Evolutionary conservation across 1,284 basidiomycete species (phyloP), one percentile per base, ranked within the genome.

Genomic region (Heliocybe sulcata): DNA sequence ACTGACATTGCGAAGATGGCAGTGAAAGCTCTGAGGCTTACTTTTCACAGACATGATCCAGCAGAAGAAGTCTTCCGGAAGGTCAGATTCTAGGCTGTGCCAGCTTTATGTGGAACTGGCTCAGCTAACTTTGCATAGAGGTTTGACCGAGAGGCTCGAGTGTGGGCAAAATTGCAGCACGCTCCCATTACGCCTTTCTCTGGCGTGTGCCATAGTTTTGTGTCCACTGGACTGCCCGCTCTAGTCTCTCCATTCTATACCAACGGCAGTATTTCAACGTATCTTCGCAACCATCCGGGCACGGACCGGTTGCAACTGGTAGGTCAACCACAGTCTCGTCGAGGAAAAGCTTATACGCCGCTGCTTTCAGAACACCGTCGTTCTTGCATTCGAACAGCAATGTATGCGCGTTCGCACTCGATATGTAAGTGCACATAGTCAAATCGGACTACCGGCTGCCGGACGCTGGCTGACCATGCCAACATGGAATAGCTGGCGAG

Each of bases 171-270:
- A 12, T 56, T 64, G 19, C 31, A 61, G 10, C 63, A 65, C 51
- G 60, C 57, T 12, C 45, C 59, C 48, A 55, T 65, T 22, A 57
- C 57, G 9, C 63, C 63, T 35, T 63, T 65, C 45, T 55, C 59
- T 31, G 63, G 63, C 8, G 51, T 65, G 9, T 58, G 57, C 26
- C 58, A 59, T 31, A 61, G 62, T 22, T 53, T 53, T 20, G 59
- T 53, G 19, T 19, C n/a, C 11, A 14, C 4, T 14, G 23, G 27
- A 22, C 52, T 51, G 14, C 63, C 63, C 19, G 57, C 56, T 19
- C 57, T 63, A n/a, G 59, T 61, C 1, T 62, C 55, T 19, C 63
- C 63, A 6, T 65, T 59, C 52, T 63, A 60, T 33, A 48, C 51
- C 11, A 58, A 58, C 12, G 62, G 62, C 3, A 56, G 62, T 29